Evolutionary conservation across 2,329 filamentous ascomycete species (phyloP), one percentile per base, ranked within the genome.

Genomic region (Fusarium palustre): DNA sequence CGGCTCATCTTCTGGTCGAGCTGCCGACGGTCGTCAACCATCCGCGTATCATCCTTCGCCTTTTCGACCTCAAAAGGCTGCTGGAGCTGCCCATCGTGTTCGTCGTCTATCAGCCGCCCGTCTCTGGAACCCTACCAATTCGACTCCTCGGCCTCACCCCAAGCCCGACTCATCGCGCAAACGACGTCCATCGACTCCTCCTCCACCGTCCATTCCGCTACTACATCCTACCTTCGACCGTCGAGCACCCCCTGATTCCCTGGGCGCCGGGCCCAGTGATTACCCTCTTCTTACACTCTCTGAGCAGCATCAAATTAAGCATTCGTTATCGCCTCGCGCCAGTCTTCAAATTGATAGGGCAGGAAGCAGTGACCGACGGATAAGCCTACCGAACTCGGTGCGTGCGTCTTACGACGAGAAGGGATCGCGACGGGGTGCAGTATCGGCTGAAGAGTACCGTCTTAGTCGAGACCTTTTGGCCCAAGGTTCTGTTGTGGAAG

Each of bases 91-190:
- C 28, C 77, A 70, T 33, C 79, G 80, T 28, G 76, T 80, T 48
- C 80, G 78, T 54, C 81, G 80, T 31, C 79, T 82, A 31, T 80
- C 82, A 7, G 80, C 84, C 24, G 82, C 83, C 46, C 85, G 86
- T 36, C 84, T 88, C 68, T 88, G 87, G 87, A 88, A 88, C 72
- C 87, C 87, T 25, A 85, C 85, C 61, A 88, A 88, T 74, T 88
- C 86, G 28, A 88, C 86, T 4, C 86, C 86, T 45, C 81, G 85
- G 60, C 70, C 76, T 55, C 68, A 79, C 57, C 74, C 69, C 25
- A 59, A 61, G 24, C 62, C 62, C 24, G 61, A 55, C 31, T 45
- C 61, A 7, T 66, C 61, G 47, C 74, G 81, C 57, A 80, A 76
- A 64, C 83, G 86, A 58, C 84, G 85, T 28, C 82, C 82, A 18